Evolutionary conservation across 2,329 filamentous ascomycete species (phyloP).

Genomic region (Tolypocladium sp.): DNA sequence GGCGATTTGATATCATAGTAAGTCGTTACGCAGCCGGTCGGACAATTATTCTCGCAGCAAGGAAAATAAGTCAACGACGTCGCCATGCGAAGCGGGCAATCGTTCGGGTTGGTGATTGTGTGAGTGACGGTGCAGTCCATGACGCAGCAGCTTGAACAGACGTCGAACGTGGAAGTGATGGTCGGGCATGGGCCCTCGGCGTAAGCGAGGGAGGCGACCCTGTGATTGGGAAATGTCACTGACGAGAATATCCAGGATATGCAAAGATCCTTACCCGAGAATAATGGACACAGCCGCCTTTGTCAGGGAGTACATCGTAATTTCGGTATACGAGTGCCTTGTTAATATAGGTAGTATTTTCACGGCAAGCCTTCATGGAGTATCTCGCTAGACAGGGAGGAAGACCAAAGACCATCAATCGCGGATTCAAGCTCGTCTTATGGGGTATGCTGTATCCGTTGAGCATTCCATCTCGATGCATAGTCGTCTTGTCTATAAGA

Average conservation of each 20-base stretch:
- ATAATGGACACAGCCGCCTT: background rate
- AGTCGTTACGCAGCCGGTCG: background rate
- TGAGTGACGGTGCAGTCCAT: background rate
- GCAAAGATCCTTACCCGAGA: background rate
- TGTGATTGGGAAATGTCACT: background rate
- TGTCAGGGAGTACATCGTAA: background rate
- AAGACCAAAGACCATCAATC: background rate
- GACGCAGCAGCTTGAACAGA: background rate
- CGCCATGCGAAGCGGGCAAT: background rate
- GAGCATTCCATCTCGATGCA: background rate
- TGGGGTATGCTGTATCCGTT: background rate
- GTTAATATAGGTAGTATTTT: background rate
- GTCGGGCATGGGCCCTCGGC: background rate
- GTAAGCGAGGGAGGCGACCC: background rate
- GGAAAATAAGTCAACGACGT: background rate
- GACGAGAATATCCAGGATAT: background rate
- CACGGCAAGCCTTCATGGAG: no score
- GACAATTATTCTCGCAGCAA: background rate
- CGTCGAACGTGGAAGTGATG: background rate
- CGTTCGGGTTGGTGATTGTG: background rate
- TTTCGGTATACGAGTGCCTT: background rate
- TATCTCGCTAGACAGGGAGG: no score
- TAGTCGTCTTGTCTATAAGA: background rate
- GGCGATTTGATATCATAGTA: background rate
- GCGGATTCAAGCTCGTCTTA: background rate